Percentiles rank a stretch among this genome's conserved stretches.
phyloP scores from a whole-genome alignment of 108 stramenopile species.

The Aurantiochytrium sp. region DNA sequence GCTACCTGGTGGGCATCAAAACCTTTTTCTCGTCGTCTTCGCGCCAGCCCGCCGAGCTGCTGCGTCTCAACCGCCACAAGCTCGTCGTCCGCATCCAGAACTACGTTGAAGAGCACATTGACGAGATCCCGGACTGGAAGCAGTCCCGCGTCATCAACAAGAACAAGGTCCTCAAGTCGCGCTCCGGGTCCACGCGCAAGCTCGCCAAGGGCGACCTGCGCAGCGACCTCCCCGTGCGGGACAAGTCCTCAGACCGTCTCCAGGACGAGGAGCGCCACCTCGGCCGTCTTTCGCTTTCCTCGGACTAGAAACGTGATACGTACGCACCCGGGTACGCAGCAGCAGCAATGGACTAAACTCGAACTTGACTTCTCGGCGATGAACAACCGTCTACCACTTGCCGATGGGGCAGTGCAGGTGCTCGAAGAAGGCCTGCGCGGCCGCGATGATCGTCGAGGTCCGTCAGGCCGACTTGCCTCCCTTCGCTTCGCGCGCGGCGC shows the following conservation, averaged over 20 bases:
- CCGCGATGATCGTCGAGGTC: too few relatives aligned
- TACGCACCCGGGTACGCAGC: too few relatives aligned
- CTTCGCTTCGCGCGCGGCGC: too few relatives aligned
- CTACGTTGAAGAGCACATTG: neutral
- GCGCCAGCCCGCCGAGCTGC: neutral
- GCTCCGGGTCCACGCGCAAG: neutral
- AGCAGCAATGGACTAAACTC: too few relatives aligned
- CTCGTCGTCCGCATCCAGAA: neutral
- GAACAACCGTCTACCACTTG: too few relatives aligned
- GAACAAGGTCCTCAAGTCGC: conserved; percentile 1
- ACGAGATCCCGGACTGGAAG: neutral
- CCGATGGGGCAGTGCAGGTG: conserved; percentile 11
- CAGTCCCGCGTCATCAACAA: neutral
- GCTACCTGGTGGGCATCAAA: neutral
- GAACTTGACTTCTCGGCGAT: too few relatives aligned
- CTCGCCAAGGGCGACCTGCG: neutral
- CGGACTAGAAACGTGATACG: neutral
- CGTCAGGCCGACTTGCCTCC: neutral
- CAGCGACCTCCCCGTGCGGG: neutral
- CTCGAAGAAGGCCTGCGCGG: neutral
- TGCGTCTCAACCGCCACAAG: neutral
- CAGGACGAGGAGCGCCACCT: neutral
- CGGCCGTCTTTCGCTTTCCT: neutral
- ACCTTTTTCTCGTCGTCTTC: neutral
- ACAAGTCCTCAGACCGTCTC: neutral